Evolutionary conservation across 1,139 yeast species (phyloP), one percentile per base, ranked within the genome.

Genomic region (Suhomyces chickasaworum): DNA sequence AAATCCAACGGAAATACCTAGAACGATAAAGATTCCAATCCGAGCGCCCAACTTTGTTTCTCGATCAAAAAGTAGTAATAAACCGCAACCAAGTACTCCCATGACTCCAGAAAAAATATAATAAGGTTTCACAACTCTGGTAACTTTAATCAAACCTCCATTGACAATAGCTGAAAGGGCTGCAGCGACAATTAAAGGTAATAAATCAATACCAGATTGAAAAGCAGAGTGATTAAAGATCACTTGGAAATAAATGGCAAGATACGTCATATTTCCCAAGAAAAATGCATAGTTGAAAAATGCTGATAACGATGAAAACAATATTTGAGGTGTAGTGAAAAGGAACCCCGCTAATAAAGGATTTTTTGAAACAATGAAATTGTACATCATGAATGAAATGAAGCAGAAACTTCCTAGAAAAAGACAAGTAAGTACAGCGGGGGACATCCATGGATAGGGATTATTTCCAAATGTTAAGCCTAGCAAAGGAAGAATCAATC

Each of bases 161-260:
- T 53, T 56, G 21, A 41, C 41, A 1, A 55, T 54, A 6, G 63
- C 53, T 1, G 62, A 44, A 10, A 60, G 10, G 2, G 60, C 47
- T 7, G 56, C 59, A 2, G 59, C 35, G 17, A 59, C 37, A 25
- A 60, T 53, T 18, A 61, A 38, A 1, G 66, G 65, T 4, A 61
- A 38, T 42, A 60, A 47, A 34, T 59, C 58, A 18, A 60, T 42
- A 5, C 65, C 64, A 3, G 63, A 57, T 37, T 53, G 47, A 47
- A 56, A 60, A 1, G 64, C 54, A 1, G 53, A 40, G 13, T 53
- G 58, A 22, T 49, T 39, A 42, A 48, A 53, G 6, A 61, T 53
- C 21, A 60, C 59, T 45, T 61, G 65, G 39, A 58, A 60, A 47
- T 59, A 61, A 12, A 59, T 54, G n/a, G 64, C 54, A 8, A 61